Conservation (phyloP, 2,329 filamentous ascomycete species). For the Arthrobotrys megalospora region DNA sequence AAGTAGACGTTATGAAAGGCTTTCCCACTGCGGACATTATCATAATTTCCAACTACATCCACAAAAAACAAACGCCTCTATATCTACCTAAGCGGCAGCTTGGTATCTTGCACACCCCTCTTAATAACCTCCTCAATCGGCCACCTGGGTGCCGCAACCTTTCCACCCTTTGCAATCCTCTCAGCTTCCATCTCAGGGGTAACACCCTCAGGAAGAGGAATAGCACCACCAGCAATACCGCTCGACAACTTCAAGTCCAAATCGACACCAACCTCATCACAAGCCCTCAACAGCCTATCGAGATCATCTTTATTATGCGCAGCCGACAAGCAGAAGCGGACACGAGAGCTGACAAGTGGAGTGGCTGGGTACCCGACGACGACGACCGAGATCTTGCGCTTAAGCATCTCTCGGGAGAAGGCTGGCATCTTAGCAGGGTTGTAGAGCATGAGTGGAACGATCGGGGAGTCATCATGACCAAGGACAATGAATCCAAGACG, state of each 20-base stretch:
- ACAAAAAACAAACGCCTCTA: background rate
- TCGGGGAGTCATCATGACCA: conserved; percentile 97
- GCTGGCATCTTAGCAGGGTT: conserved; percentile 99
- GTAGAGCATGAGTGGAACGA: conserved; percentile 94
- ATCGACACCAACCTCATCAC: conserved; percentile 91
- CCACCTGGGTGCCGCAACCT: conserved; percentile 82
- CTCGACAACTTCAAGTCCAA: conserved; percentile 98
- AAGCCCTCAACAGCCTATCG: conserved; percentile 88
- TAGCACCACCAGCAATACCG: conserved; percentile 88
- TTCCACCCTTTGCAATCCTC: conserved; percentile 72
- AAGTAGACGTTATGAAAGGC: conserved; percentile 8
- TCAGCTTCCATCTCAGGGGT: conserved; percentile 80
- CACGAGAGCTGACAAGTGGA: conserved; percentile 92
- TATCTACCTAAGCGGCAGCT: conserved; percentile 77
- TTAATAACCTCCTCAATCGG: conserved; percentile 80
- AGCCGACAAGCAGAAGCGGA: conserved; percentile 93
- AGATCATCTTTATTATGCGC: conserved; percentile 99
- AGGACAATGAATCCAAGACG: conserved; percentile 96
- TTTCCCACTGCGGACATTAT: conserved; percentile 11
- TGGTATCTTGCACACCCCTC: conserved; percentile 81
- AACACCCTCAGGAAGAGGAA: conserved; percentile 80
- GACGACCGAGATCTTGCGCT: conserved; percentile 96
- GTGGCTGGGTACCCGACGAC: conserved; percentile 98
- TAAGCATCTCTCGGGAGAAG: conserved; percentile 98
- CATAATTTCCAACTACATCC: conserved; percentile 11